phyloP scores from a whole-genome alignment of 345 rosid genomes.

The Camelina neglecta region DNA sequence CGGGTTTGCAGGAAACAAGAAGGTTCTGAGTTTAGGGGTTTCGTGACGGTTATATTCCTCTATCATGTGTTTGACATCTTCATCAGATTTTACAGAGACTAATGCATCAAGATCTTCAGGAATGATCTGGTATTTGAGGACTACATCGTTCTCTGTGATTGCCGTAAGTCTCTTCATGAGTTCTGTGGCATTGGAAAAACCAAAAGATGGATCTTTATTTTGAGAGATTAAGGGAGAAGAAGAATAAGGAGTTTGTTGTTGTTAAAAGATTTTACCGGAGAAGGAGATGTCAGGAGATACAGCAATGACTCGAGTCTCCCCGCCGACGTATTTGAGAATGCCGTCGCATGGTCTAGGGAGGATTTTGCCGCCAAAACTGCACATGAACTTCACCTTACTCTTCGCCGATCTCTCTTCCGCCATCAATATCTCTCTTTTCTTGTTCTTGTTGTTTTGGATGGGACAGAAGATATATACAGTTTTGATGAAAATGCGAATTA shows the following conservation, averaged over 20 bases:
- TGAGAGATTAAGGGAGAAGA: background rate
- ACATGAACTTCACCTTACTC: slow-evolving; percentile 67
- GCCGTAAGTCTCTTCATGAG: slow-evolving; percentile 67
- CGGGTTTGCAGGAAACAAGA: slow-evolving; percentile 66
- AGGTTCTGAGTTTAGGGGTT: slow-evolving; percentile 62
- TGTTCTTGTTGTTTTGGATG: background rate
- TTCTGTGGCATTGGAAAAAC: slow-evolving; percentile 47
- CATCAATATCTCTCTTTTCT: slow-evolving; percentile 7
- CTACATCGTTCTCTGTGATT: slow-evolving; percentile 56
- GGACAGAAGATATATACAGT: background rate
- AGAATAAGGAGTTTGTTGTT: background rate
- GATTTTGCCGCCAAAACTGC: slow-evolving; percentile 92
- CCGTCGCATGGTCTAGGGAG: slow-evolving; percentile 70
- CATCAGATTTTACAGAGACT: slow-evolving; percentile 70
- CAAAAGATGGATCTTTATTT: background rate
- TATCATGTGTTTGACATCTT: slow-evolving; percentile 85
- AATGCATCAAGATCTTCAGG: slow-evolving; percentile 83
- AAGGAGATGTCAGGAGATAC: slow-evolving; percentile 60
- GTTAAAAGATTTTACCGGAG: slow-evolving; percentile 50
- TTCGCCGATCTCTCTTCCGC: slow-evolving; percentile 45
- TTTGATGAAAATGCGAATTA: background rate
- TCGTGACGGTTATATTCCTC: slow-evolving; percentile 71
- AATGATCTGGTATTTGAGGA: slow-evolving; percentile 72
- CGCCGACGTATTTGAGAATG: slow-evolving; percentile 83
- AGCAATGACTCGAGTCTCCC: slow-evolving; percentile 86